These are phyloP conservation scores for Mortierella sp. DNA, from an alignment of 371 early-diverging fungal genomes.

Conservation along the genomic window DNA sequence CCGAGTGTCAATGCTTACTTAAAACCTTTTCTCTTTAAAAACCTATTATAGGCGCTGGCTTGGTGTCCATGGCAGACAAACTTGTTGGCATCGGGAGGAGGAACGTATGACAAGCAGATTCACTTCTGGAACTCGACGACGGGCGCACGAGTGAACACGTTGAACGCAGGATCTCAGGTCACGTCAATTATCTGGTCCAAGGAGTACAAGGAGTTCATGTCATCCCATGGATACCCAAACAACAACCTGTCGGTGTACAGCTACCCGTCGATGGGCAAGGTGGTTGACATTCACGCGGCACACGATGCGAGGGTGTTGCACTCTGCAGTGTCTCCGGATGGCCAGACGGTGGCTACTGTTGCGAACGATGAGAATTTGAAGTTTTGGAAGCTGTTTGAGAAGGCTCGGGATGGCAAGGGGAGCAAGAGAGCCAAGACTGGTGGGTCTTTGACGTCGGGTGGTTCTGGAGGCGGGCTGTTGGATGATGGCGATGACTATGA, in stretches of 20 bases:
- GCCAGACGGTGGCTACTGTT: constrained; percentile 90
- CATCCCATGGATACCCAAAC: constrained; percentile 88
- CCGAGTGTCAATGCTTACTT: too few species aligned
- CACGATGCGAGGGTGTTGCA: constrained; percentile 94
- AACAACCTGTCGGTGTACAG: constrained; percentile 86
- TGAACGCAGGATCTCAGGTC: constrained; percentile 95
- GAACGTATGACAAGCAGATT: constrained; percentile 92
- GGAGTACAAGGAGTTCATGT: constrained; percentile 94
- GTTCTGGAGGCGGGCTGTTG: background rate
- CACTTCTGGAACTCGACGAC: constrained; percentile 96
- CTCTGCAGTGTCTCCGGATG: constrained; percentile 94
- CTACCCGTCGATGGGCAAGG: constrained; percentile 84
- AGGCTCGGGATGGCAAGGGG: constrained; percentile 23
- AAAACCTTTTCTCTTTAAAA: background rate
- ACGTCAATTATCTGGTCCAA: constrained; percentile 93
- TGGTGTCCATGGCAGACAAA: constrained; percentile 99
- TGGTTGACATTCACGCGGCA: constrained; percentile 81
- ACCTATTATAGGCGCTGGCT: constrained; percentile 83
- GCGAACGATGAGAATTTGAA: constrained; percentile 97
- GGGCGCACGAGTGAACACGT: constrained; percentile 71
- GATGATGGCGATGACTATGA: constrained; percentile 26
- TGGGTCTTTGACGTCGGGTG: background rate
- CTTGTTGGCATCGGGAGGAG: constrained; percentile 97
- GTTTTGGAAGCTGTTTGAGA: constrained; percentile 96
- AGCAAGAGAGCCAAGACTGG: constrained; percentile 5